Percentiles rank a stretch among this genome's conserved stretches.
These are phyloP conservation scores for Knoxdaviesia capensis DNA, from an alignment of 2,329 filamentous ascomycete species.

Conservation along the genomic window DNA sequence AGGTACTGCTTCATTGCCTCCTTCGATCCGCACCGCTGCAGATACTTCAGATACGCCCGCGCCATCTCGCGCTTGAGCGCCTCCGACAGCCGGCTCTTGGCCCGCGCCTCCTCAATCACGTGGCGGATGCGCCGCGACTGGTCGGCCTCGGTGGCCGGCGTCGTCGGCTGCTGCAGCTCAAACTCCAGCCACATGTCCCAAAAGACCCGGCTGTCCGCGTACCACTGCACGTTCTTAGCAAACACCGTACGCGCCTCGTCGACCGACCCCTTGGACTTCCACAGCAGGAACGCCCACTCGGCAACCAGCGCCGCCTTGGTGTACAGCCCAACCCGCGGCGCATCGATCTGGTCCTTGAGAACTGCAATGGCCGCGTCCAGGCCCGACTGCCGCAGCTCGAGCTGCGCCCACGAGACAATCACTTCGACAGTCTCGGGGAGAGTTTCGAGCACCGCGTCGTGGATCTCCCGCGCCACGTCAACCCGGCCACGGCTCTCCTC, in stretches of 20 bases:
- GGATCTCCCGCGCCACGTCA: slow-evolving; percentile 66
- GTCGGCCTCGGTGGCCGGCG: slow-evolving; percentile 37
- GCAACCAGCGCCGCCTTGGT: slow-evolving; percentile 75
- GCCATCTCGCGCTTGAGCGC: slow-evolving; percentile 55
- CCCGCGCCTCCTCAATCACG: slow-evolving; percentile 56
- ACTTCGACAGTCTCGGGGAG: slow-evolving; percentile 73
- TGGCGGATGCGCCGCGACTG: slow-evolving; percentile 60
- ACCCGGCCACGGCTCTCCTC: slow-evolving; percentile 68
- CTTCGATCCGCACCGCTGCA: slow-evolving; percentile 65
- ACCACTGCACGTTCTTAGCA: slow-evolving; percentile 63
- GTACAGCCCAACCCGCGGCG: slow-evolving; percentile 48
- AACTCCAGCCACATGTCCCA: slow-evolving; percentile 82
- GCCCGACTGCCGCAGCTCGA: slow-evolving; percentile 65
- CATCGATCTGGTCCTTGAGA: slow-evolving; percentile 64
- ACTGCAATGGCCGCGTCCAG: slow-evolving; percentile 70
- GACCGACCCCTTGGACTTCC: slow-evolving; percentile 66
- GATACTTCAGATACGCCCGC: slow-evolving; percentile 60
- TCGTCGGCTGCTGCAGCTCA: slow-evolving; percentile 66
- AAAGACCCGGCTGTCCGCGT: slow-evolving; percentile 68
- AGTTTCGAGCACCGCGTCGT: slow-evolving; percentile 55
- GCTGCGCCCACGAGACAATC: slow-evolving; percentile 70
- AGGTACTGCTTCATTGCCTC: slow-evolving; percentile 76
- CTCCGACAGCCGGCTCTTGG: slow-evolving; percentile 49
- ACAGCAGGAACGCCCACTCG: slow-evolving; percentile 72
- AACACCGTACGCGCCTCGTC: slow-evolving; percentile 74